Evolutionary conservation across 2,329 filamentous ascomycete species (phyloP), one percentile per base, ranked within the genome.

Genomic region (Aspergillaceae sp.): DNA sequence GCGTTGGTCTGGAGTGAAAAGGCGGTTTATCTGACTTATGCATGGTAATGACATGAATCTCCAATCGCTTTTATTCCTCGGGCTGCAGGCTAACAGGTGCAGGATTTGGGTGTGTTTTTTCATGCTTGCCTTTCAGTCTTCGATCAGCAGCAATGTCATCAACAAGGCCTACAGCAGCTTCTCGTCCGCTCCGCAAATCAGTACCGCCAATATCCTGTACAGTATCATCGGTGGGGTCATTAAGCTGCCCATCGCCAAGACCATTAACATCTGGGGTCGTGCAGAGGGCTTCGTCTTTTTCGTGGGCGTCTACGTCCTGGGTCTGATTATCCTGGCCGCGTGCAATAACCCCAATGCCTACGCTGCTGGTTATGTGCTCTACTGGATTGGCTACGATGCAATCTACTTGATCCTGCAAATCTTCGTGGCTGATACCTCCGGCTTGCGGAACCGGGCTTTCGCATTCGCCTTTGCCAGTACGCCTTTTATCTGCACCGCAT

Each of bases 351-450:
- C 84, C 7, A 66, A 77, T 55, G 77, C 74, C 1, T 86, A 82
- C 57, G 77, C 79, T 9, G 80, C 81, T 0, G 80, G 78, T 0
- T 76, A 81, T 37, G 76, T 82, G 0, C 74, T 85, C 45, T 83
- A 80, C 58, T 74, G 72, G 59, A 73, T 82, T 28, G 82, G 82
- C 2, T 60, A 71, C 46, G 69, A 75, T 33, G 78, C 76, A 3
- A 65, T 83, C 6, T 69, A 70, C 29, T 78, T 79, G 50, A 75
- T 74, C 32, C 60, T 83, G 2, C 71, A 72, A 43, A 72, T 85
- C 36, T 79, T 84, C 56, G 73, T 82, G 44, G 78, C 80, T 29
- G 82, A 85, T 56, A 82, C 79, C 0, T 79, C 81, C 0, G 71
- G 72, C 2, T 67, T 84, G 36, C 73, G 72, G 38, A 81, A 83